A percentile compares a stretch with the other conserved stretches of the same genome.
phyloP scores from a whole-genome alignment of 306 rosid species.

The Prosopis cineraria region DNA sequence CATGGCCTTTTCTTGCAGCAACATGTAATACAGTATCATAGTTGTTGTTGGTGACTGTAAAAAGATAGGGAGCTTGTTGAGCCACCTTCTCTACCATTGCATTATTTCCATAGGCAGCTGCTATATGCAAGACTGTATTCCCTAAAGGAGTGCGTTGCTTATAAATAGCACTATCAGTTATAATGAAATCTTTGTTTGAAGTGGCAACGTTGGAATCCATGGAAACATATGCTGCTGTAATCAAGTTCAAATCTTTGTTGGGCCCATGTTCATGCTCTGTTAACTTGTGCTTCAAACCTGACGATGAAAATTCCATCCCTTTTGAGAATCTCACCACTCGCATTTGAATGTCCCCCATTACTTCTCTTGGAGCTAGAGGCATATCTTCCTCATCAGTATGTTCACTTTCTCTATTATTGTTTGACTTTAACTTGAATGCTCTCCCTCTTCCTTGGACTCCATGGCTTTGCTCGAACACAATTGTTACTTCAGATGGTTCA shows the following conservation, averaged over 20 bases:
- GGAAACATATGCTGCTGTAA: neutral
- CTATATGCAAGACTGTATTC: neutral
- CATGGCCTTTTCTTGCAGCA: neutral
- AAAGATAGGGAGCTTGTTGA: neutral
- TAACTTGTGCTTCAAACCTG: neutral
- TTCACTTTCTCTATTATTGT: neutral
- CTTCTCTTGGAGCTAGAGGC: fast-evolving
- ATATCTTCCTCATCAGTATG: neutral
- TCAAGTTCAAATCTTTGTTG: neutral
- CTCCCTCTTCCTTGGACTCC: neutral
- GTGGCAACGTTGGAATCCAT: neutral
- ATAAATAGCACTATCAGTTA: neutral
- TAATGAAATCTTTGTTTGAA: neutral
- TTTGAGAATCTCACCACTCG: neutral
- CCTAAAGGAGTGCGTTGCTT: neutral
- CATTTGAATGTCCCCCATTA: neutral
- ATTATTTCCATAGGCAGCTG: neutral
- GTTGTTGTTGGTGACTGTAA: neutral
- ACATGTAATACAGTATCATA: neutral
- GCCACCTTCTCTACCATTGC: neutral
- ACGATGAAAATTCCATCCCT: neutral
- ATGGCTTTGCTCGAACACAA: neutral
- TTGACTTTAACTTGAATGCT: neutral
- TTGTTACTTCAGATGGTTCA: neutral
- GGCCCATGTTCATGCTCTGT: neutral